Base-by-base conservation (phyloP, 305 asterid species). In the Ajuga reptans region DNA sequence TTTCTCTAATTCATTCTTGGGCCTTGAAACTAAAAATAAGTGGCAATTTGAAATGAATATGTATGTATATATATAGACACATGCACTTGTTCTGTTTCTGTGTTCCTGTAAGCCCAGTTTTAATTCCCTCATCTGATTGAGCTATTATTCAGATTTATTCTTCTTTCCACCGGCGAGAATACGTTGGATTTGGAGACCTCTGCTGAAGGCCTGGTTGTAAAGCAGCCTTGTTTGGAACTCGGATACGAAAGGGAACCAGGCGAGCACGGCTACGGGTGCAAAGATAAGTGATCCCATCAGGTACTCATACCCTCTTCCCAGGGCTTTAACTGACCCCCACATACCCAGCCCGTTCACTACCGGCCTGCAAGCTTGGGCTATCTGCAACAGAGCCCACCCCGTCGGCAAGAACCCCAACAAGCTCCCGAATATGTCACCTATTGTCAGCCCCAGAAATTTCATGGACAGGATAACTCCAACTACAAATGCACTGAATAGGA, bases 361-460 rank as follows among this genome's bases (percentile, higher is more conserved):
- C 11, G 81, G 74, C 72, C 77, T 75, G 59, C 84, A 82, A 59
- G 79, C 84, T 75, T 82, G 86, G 10, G 76, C 72, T 37, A 82
- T 55, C 73, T 39, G 66, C 33, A 89, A 78, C 62, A 89, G 81
- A 71, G 91, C 95, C 96, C 96, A 89, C 72, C 95, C 90, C 4
- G 96, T 86, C 1, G 96, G 92, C 73, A 89, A 69, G 87, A 89
- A 89, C 16, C 92, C 91, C 70, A 89, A 75, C 77, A 87, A 72
- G 79, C 95, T 83, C 57, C 86, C 80, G 16, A 85, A 87, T 6
- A 87, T 85, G 57, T 89, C 96, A 64, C 83, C 86, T 1, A 81
- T 71, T 5, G 92, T 86, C 41, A 89, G 95, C 21, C 79, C 79
- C 3, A 82, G 82, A 80, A 89, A 83, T 65, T 72, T 69, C 37